Evolutionary conservation across 2,329 filamentous ascomycete species (phyloP).

Genomic region (Tolypocladium cylindrosporum): DNA sequence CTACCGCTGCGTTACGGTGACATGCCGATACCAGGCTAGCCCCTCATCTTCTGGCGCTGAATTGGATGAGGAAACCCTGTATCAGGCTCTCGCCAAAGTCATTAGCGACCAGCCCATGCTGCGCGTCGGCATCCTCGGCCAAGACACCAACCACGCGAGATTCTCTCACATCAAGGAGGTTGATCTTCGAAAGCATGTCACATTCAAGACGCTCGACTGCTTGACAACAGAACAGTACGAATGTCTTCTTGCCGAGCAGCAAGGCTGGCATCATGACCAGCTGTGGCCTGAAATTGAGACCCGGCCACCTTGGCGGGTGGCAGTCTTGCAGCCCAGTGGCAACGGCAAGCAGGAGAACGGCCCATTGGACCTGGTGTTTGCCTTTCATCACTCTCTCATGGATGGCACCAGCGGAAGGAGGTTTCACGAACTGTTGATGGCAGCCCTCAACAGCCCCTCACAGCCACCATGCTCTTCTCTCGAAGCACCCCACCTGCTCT

Average conservation of each 20-base stretch:
- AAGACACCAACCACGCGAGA: conserved; percentile 30
- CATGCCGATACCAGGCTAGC: conserved; percentile 28
- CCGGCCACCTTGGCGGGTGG: conserved; percentile 37
- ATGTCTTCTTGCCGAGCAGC: conserved; percentile 16
- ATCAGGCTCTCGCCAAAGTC: conserved; percentile 28
- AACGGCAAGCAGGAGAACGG: conserved; percentile 3
- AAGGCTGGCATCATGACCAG: conserved; percentile 29
- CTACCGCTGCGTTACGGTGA: conserved; percentile 35
- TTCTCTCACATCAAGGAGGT: conserved; percentile 35
- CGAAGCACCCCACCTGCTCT: conserved; percentile 15
- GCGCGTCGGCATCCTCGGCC: conserved; percentile 34
- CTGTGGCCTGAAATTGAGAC: conserved; percentile 28
- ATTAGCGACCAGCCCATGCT: conserved; percentile 35
- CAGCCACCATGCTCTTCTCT: neutral
- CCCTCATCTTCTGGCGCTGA: neutral
- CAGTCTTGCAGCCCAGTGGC: conserved; percentile 19
- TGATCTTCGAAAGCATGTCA: conserved; percentile 31
- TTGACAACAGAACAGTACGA: conserved; percentile 17
- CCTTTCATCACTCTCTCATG: conserved; percentile 41
- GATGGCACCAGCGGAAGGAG: conserved; percentile 38
- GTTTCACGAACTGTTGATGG: conserved; percentile 38
- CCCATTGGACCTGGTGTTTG: conserved; percentile 33
- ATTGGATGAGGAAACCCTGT: conserved; percentile 13
- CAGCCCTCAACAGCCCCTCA: conserved; percentile 24
- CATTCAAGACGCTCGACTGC: conserved; percentile 18